Base-by-base conservation (phyloP, 305 asterid genomes). In the Fraxinus paxiana region DNA sequence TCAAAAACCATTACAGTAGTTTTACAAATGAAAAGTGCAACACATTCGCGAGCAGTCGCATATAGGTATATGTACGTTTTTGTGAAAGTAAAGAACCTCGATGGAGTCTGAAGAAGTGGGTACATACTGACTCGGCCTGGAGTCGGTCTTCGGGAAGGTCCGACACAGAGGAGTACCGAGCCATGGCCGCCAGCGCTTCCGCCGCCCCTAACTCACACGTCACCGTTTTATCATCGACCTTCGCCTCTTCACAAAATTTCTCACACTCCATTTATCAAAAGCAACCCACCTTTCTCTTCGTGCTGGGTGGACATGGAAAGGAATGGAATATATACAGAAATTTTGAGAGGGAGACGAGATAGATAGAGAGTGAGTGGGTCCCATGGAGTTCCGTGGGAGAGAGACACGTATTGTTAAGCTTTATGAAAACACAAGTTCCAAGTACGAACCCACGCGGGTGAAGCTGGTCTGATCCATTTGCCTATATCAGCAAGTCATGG, bases 201-300 rank as follows among this genome's bases (percentile, higher is more conserved):
- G 89, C 89, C 12, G 92, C 90, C 78, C 84, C 85, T 28, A 85
- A 17, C 78, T 87, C 92, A 75, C 63, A 77, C 6, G 71, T 82
- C 73, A 79, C 80, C 82, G 78, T 41, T 41, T 33, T 73, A 43
- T 69, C 65, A 34, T 78, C 73, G 6, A 13, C 48, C 43, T 74
- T 63, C 75, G 79, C 76, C 73, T 18, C 77, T 67, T 2, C 76
- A 31, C 41, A 33, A 5, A 4, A 7, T 38, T 15, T 59, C 24
- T 28, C 13, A 18, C 37, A 5, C 61, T 82, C 79, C 85, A 82
- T 82, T 37, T 67, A 67, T 8, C 4, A 1, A 34, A 41, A 74
- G 18, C 81, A 18, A 78, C 41, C 15, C 38, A 26, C 20, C 38
- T 30, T 67, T 28, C 15, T 13, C 18, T 13, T 67, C 6, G 17